Percentiles rank a stretch among this genome's conserved stretches.
phyloP scores from a whole-genome alignment of 108 stramenopile species.

The Nannochloropsis granulata region DNA sequence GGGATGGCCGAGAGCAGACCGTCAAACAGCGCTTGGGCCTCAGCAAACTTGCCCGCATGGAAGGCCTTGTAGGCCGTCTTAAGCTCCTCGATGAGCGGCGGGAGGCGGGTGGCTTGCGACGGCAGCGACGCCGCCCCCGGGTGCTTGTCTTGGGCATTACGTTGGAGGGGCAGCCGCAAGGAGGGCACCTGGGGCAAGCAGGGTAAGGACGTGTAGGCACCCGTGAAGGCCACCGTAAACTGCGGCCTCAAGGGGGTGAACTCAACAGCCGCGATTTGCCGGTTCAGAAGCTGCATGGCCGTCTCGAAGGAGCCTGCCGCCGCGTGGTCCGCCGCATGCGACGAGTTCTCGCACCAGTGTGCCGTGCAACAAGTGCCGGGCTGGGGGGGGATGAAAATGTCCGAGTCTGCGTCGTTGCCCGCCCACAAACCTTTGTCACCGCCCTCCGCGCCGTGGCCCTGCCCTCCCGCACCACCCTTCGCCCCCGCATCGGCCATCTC shows the following conservation, averaged over 20 bases:
- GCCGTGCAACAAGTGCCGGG: slow-evolving; percentile 67
- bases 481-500: neutral
- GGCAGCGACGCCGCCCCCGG: slow-evolving; percentile 27
- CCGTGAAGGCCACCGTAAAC: slow-evolving; percentile 59
- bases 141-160: slow-evolving; percentile 50
- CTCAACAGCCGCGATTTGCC: slow-evolving; percentile 90
- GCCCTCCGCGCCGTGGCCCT: neutral
- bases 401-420: slow-evolving; percentile 48
- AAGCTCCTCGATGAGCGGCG: slow-evolving; percentile 54
- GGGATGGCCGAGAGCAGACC: slow-evolving; percentile 68
- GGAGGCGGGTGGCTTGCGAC: slow-evolving; percentile 46
- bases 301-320: slow-evolving; percentile 84
- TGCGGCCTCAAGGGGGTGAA: slow-evolving; percentile 58
- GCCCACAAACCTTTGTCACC: neutral
- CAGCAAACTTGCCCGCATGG: slow-evolving; percentile 86
- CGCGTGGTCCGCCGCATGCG: slow-evolving; percentile 87
- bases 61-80: slow-evolving; percentile 74
- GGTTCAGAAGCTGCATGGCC: slow-evolving; percentile 88
- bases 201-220: slow-evolving; percentile 67
- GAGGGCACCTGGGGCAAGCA: slow-evolving; percentile 34
- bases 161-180: slow-evolving; percentile 54
- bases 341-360: slow-evolving; percentile 74
- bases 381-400: slow-evolving; percentile 60
- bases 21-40: slow-evolving; percentile 54
- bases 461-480: neutral